Base-by-base conservation (phyloP, 2,329 filamentous ascomycete species). In the Alternaria hordeiaustralica region DNA sequence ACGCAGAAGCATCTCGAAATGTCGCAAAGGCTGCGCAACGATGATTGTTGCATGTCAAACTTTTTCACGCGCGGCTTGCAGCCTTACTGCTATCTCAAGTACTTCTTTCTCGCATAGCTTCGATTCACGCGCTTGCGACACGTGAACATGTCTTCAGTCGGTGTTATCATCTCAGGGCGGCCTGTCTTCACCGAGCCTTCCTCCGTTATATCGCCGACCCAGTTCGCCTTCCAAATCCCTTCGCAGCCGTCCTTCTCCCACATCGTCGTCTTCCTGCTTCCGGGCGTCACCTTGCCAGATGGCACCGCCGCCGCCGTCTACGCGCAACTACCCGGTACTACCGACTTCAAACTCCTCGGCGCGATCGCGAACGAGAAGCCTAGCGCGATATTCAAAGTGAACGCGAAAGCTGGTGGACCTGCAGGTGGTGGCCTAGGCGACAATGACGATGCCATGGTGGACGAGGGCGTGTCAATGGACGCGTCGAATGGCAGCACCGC, bases 281-380 rank as follows among this genome's bases (percentile, higher is more conserved):
- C 96, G 0, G 91, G 90, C 46, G 85, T 91, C 10, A 80, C 86
- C 10, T 85, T 99, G 0, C 94, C 94, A 0, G 84, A 87, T 5
- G 87, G 88, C 70, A 92, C 92, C 20, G 95, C 93, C 6, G 96
- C 94, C 13, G 92, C 94, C 50, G 95, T 99, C 67, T 98, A 97
- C 82, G 87, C 97, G 51, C 91, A 94, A 68, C 83, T 91, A n/a
- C 87, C 89, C 4, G 81, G 82, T 9, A 71, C 81, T 58, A 79
- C 70, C 78, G 87, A 90, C 50, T 97, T 97, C 82, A 89, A 87
- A 64, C 93, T 99, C 73, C 88, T 98, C 5, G 96, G 96, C 66
- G 96, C 90, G 53, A 90, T 99, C 60, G 94, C 92, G 1, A 90
- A 92, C 36, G 93, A 94, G 60, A 97, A 97, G 77, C 94, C 96